Evolutionary conservation across 2,329 filamentous ascomycete species (phyloP).

Genomic region (Aspergillus melleus): DNA sequence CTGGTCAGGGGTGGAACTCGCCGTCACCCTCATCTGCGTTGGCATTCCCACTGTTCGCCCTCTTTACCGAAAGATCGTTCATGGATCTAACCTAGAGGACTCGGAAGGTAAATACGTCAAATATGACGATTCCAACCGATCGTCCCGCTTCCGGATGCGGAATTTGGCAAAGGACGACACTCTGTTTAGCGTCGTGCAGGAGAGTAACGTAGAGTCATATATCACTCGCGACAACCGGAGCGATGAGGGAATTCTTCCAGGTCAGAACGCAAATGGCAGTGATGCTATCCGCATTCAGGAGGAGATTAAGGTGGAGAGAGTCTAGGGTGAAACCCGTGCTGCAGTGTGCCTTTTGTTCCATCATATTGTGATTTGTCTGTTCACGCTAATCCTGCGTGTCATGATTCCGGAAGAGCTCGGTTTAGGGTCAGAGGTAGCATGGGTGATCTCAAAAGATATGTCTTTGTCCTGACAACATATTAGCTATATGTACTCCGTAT

Average conservation of each 20-base stretch:
- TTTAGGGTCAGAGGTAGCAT: no score
- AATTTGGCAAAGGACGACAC: not conserved
- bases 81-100: slow-evolving; percentile 7
- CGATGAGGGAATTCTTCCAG: not conserved
- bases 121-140: not conserved
- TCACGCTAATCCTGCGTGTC: no score
- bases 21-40: slow-evolving; percentile 27
- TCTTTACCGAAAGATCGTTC: slow-evolving; percentile 19
- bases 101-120: not conserved
- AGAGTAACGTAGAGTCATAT: not conserved
- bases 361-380: no score
- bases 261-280: not conserved
- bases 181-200: not conserved
- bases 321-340: not conserved
- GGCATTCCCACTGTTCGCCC: slow-evolving; percentile 30
- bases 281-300: not conserved
- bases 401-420: no score
- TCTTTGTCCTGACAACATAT: no score
- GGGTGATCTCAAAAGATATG: no score
- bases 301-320: not conserved
- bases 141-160: not conserved
- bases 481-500: no score
- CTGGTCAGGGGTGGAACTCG: slow-evolving; percentile 25
- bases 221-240: not conserved
- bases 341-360: no score